phyloP scores from a whole-genome alignment of 306 rosid species.

The Oemleria cerasiformis region DNA sequence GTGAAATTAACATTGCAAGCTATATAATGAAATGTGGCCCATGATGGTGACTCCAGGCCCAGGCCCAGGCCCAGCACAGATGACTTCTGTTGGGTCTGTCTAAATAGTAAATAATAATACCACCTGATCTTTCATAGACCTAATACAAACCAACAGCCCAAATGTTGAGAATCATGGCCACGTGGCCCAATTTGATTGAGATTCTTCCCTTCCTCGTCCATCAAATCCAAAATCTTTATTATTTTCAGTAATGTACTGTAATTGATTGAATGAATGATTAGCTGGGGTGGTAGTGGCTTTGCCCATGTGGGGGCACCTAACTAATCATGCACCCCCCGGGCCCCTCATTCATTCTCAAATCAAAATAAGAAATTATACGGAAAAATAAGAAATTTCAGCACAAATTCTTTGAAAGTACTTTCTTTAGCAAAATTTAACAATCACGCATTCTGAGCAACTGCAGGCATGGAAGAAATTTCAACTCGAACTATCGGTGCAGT shows the following conservation, averaged over 20 bases:
- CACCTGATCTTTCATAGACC: not conserved
- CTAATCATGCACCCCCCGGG: conserved; percentile 35
- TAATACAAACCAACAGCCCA: not conserved
- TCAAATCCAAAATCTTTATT: no score
- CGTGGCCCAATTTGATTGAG: not conserved
- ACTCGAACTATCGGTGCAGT: no score
- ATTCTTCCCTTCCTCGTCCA: not conserved
- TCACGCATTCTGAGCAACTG: no score
- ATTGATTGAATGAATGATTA: conserved; percentile 21
- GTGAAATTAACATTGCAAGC: no score
- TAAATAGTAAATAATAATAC: not conserved
- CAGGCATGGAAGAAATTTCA: no score
- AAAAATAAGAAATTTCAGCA: no score
- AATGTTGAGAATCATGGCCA: not conserved
- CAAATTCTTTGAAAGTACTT: no score
- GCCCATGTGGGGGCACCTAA: conserved; percentile 53
- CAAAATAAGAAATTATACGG: no score
- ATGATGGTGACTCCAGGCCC: not conserved
- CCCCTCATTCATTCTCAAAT: conserved; percentile 30
- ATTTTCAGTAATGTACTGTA: no score
- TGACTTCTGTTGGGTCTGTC: not conserved
- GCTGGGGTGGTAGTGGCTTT: conserved; percentile 39
- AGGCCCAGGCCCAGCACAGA: not conserved
- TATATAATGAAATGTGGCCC: no score
- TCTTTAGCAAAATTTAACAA: no score